A percentile compares a stretch with the other conserved stretches of the same genome.
These are phyloP conservation scores for Pyricularia grisea DNA, from an alignment of 2,329 filamentous ascomycete species.

Conservation along the genomic window DNA sequence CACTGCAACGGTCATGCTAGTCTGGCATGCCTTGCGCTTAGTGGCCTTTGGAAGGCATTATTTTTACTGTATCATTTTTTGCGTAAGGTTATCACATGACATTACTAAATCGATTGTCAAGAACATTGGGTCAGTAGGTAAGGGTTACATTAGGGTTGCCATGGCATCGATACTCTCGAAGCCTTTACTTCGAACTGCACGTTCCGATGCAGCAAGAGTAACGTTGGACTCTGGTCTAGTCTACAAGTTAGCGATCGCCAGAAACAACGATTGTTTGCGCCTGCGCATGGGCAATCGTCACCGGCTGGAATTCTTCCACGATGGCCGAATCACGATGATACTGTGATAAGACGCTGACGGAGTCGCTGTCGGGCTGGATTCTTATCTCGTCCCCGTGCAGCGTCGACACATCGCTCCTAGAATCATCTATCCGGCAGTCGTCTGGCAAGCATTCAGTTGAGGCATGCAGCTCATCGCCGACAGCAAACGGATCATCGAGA, in stretches of 20 bases:
- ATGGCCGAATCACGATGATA: background rate
- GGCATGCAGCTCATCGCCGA: background rate
- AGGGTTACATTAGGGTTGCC: too few relatives aligned
- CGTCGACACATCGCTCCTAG: background rate
- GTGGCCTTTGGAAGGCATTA: too few relatives aligned
- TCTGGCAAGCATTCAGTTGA: background rate
- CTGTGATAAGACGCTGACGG: background rate
- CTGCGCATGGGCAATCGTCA: background rate
- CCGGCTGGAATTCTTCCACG: background rate
- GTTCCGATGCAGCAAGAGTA: background rate
- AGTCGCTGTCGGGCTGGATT: background rate
- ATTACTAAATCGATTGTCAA: background rate
- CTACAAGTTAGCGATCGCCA: background rate
- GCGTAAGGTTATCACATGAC: background rate
- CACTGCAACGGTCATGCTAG: too few relatives aligned
- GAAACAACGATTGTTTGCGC: background rate
- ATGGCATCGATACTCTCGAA: too few relatives aligned
- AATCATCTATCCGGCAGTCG: background rate
- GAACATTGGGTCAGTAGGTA: background rate
- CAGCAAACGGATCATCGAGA: background rate
- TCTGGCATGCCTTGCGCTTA: too few relatives aligned
- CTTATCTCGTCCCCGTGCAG: background rate
- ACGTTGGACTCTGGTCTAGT: background rate
- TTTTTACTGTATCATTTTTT: background rate
- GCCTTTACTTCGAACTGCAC: background rate